Conservation (phyloP, 2,329 filamentous ascomycete genomes). For the Monosporascus cannonballus region DNA sequence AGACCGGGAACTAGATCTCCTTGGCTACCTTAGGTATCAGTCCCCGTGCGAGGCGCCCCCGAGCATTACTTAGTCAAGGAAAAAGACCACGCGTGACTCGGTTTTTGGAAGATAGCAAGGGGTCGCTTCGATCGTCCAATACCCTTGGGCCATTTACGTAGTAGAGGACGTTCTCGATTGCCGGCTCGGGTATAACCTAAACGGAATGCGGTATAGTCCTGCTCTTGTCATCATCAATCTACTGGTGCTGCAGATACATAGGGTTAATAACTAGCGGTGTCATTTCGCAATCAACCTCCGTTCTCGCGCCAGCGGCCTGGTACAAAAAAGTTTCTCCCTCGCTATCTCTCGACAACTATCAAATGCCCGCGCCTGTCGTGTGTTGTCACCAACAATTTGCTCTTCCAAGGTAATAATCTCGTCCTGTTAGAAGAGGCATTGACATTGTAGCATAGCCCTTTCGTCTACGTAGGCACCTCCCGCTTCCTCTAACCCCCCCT, state of each 20-base stretch:
- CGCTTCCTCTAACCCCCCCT: background rate
- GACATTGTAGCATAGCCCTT: background rate
- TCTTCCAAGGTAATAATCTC: background rate
- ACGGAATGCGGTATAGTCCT: background rate
- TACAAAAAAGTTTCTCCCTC: background rate
- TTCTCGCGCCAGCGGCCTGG: background rate
- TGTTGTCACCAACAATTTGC: background rate
- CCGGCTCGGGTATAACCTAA: background rate
- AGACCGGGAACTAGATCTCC: background rate
- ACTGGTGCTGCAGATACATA: background rate
- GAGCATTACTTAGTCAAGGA: background rate
- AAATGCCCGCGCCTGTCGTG: background rate
- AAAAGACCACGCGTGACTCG: background rate
- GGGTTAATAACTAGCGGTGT: background rate
- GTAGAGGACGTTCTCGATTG: background rate
- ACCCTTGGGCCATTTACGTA: background rate
- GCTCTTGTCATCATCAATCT: background rate
- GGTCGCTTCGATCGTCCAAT: background rate
- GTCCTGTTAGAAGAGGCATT: background rate
- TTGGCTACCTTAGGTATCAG: background rate
- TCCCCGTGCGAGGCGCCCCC: background rate
- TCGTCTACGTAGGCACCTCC: background rate
- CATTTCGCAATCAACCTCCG: background rate
- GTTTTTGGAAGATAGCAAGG: background rate
- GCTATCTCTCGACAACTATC: background rate